Conservation (phyloP, 805 yeast species). For the Barnettozyma pratensis region DNA sequence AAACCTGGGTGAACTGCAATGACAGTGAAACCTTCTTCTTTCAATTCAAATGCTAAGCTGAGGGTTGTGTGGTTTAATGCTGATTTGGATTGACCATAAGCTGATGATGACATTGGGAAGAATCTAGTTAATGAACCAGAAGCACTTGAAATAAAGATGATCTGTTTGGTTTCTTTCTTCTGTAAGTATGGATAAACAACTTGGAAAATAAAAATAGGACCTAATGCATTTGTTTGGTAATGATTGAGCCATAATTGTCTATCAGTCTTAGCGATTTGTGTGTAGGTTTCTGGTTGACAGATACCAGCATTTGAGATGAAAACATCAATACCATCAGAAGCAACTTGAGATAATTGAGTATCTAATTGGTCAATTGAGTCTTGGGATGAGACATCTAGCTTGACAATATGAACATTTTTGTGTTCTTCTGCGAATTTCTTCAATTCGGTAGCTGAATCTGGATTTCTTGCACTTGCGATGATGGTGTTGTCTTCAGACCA, state of each 20-base stretch:
- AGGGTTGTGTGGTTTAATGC: conserved; percentile 30
- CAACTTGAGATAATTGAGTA: conserved; percentile 1
- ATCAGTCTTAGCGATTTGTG: not conserved
- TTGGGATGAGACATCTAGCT: conserved; percentile 8
- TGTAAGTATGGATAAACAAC: conserved; percentile 13
- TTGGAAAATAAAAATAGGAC: conserved; percentile 7
- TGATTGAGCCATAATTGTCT: conserved; percentile 4
- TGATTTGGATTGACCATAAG: conserved; percentile 35
- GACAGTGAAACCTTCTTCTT: conserved; percentile 24
- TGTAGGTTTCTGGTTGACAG: not conserved
- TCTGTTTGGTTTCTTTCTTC: conserved; percentile 18
- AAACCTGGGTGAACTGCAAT: conserved; percentile 36
- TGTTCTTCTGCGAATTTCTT: not conserved
- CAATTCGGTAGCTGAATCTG: conserved; percentile 1
- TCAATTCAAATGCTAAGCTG: conserved; percentile 25
- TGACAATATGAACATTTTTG: conserved; percentile 7
- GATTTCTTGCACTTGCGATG: conserved; percentile 2
- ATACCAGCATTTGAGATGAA: conserved; percentile 17
- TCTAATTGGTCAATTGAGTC: conserved; percentile 9
- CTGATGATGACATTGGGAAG: conserved; percentile 17
- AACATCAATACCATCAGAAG: conserved; percentile 11
- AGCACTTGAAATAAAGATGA: conserved; percentile 24
- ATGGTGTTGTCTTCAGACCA: not conserved
- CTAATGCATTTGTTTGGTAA: conserved; percentile 7
- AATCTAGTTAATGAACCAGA: conserved; percentile 18